phyloP scores from a whole-genome alignment of 2,329 filamentous ascomycete genomes.

The Didymella segeticola region DNA sequence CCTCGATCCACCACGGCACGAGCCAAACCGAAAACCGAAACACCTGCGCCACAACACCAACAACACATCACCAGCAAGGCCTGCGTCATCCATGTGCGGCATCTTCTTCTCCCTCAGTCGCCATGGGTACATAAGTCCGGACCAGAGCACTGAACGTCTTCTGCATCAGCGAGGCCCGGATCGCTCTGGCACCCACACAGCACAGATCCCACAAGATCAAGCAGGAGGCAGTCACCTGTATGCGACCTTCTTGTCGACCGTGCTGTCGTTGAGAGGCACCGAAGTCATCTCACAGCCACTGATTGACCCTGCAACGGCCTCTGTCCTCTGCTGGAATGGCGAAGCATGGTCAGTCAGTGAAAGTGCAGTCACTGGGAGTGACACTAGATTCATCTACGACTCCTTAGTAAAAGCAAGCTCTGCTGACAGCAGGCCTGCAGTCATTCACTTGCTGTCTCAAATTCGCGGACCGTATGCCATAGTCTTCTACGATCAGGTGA shows the following conservation, averaged over 20 bases:
- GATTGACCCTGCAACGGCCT: conserved; percentile 61
- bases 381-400: conserved; percentile 73
- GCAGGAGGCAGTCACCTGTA: conserved; percentile 28
- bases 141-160: conserved; percentile 31
- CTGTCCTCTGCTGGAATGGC: conserved; percentile 93
- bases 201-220: conserved; percentile 16
- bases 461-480: conserved; percentile 83
- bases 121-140: conserved; percentile 29
- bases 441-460: conserved; percentile 33
- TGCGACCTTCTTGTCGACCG: conserved; percentile 78
- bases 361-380: conserved; percentile 72
- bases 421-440: conserved; percentile 11
- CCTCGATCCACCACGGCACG: conserved; percentile 3
- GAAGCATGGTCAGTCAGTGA: conserved; percentile 83
- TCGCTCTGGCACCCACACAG: conserved; percentile 26
- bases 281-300: conserved; percentile 77
- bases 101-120: conserved; percentile 60
- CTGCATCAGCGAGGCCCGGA: conserved; percentile 47
- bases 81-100: conserved; percentile 47
- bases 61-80: conserved; percentile 15
- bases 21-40: conserved; percentile 2
- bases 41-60: conserved; percentile 19
- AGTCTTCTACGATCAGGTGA: conserved; percentile 74
- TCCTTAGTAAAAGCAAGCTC: conserved; percentile 55
- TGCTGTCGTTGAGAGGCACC: conserved; percentile 85